phyloP scores from a whole-genome alignment of 495 filamentous ascomycete species.

The Penicillium pulvis region DNA sequence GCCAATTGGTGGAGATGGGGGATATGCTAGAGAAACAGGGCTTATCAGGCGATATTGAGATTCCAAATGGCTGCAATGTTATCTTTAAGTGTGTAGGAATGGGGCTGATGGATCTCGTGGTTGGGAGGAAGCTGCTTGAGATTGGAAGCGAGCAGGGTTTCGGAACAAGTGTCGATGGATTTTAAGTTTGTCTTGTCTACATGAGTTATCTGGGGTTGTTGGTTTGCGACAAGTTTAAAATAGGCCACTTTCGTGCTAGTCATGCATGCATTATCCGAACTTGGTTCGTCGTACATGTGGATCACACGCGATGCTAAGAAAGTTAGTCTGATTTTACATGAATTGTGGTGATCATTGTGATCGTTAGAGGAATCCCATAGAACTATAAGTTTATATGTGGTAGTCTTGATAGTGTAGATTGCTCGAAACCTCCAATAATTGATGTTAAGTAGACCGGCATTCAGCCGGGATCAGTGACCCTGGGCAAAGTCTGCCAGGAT shows the following conservation, averaged over 20 bases:
- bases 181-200: conserved; percentile 41
- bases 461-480: background rate
- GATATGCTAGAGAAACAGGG: conserved; percentile 66
- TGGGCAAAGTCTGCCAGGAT: conserved; percentile 20
- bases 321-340: background rate
- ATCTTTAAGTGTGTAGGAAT: conserved; percentile 51
- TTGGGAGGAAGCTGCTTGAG: conserved; percentile 70
- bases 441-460: background rate
- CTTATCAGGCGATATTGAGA: conserved; percentile 18
- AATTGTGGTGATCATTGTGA: background rate
- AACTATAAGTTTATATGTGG: no score
- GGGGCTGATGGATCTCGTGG: conserved; percentile 51
- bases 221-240: background rate
- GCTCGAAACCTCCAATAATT: background rate
- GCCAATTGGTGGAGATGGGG: conserved; percentile 81
- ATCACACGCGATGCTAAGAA: background rate
- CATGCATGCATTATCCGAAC: background rate
- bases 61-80: conserved; percentile 65
- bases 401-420: no score
- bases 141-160: conserved; percentile 69
- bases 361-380: no score
- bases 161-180: conserved; percentile 69
- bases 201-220: background rate
- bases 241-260: background rate
- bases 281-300: background rate